Evolutionary conservation across 176 grass and related monocot genomes (phyloP), one percentile per base, ranked within the genome.

Genomic region (Musa itinerans): DNA sequence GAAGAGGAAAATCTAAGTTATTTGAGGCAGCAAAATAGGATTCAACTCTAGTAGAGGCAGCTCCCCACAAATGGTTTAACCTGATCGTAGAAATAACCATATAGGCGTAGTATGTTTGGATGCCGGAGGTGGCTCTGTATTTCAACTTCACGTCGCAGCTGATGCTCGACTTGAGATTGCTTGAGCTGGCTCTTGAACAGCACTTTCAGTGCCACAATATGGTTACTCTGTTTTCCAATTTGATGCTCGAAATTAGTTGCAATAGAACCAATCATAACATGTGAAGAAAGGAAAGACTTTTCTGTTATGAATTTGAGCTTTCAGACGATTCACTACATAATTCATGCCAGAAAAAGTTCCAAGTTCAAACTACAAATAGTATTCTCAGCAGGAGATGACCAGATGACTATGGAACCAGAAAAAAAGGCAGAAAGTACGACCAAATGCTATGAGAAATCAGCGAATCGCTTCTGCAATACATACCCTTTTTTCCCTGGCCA

Each of bases 21-120:
- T 74, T 73, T 15, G n/a, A 52, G 57, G 52, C 20, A 64, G 50
- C 29, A 52, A 29, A 65, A 23, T 17, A 76, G 16, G 13, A 50
- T 57, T 23, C 74, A 76, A 63, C 59, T 22, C 19, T 63, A 64
- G 12, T 50, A 52, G 12, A 68, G 15, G 26, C 21, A 74, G 8
- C 52, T 54, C 55, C 7, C 22, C 2, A 2, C 1, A 20, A 53
- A 14, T 15, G 21, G 11, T 43, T 19, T 65, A 55, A 99, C 95
- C 88, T 94, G 90, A 64, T 99, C 95, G 72, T 99, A 99, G 3
- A 99, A 99, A 22, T 94, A 99, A 1, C 95, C 90, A 78, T 99
- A 99, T 17, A 94, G 55, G 50, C 88, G 95, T 43, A 94, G 86
- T 68, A 99, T 94, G 13, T 99, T 91, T 3, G 84, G 77, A 11